Base-by-base conservation (phyloP, 1,284 basidiomycete genomes). In the Amylostereum areolatum region DNA sequence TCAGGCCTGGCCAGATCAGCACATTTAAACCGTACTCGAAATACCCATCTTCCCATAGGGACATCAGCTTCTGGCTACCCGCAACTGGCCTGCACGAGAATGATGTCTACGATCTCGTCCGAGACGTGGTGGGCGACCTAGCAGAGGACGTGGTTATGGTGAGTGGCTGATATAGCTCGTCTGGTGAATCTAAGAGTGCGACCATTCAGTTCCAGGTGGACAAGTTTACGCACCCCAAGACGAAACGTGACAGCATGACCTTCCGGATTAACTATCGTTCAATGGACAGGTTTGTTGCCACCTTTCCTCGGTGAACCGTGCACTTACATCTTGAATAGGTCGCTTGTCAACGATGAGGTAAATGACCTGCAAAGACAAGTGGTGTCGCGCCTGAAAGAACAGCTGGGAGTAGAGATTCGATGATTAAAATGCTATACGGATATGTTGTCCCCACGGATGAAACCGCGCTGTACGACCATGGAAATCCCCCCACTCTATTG, bases 251-350 rank as follows among this genome's bases (percentile, higher is more conserved):
- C 54, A 95, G 91, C 58, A 70, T 87, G 55, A 95, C 94, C 66
- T 98, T 93, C 68, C 79, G 96, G 44, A 81, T 99, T 55, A 93
- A 92, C 61, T 99, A 98, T 66, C 77, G 95, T 48, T 97, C 93
- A 33, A 97, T 99, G 94, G 96, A 99, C 65, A 82, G 89, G 89
- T 89, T 58, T 35, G 59, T 18, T 47, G 18, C 31, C 35, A 32
- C 34, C 24, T 25, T 18, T 24, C n/a, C 7, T 18, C 32, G 11
- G 36, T 44, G 33, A 41, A 51, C 10, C n/a, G 18, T 37, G 24
- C 39, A 24, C 24, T 39, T 37, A 37, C 11, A 10, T 40, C 27
- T 39, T 49, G 28, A 36, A 5, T 55, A 91, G 90, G 61, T 94
- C 90, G 11, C 67, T 99, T 51, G 87, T 89, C 30, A 96, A 95